These are phyloP conservation scores for Neolecta irregularis DNA, from an alignment of 1,139 yeast genomes.

Conservation along the genomic window DNA sequence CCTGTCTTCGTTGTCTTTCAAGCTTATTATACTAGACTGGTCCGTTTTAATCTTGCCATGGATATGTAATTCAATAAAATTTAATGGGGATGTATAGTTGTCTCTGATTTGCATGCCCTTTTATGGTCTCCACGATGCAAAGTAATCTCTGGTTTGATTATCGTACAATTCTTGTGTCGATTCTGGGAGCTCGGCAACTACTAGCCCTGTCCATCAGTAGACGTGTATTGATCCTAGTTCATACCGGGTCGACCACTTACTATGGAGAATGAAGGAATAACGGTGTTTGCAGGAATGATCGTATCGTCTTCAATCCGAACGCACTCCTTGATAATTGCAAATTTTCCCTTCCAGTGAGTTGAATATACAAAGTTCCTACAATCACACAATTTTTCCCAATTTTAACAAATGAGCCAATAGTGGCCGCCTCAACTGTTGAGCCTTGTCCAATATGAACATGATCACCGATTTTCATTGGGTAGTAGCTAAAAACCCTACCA, in stretches of 20 bases:
- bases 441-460: constrained; percentile 39
- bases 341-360: constrained; percentile 29
- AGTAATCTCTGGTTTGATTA: constrained; percentile 17
- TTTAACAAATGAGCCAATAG: constrained; percentile 32
- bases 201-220: constrained; percentile 6
- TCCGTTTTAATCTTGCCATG: no score
- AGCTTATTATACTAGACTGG: no score
- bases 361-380: constrained; percentile 22
- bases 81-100: no score
- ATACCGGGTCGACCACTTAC: constrained; percentile 22
- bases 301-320: constrained; percentile 38
- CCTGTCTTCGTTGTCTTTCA: no score
- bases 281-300: constrained; percentile 38
- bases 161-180: constrained; percentile 24
- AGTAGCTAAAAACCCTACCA: constrained; percentile 14
- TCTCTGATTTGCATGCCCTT: not conserved
- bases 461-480: constrained; percentile 40
- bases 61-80: no score
- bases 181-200: constrained; percentile 24
- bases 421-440: constrained; percentile 29
- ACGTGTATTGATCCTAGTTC: not conserved
- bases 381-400: constrained; percentile 46
- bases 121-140: constrained; percentile 3
- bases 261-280: constrained; percentile 45
- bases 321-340: constrained; percentile 47